These are phyloP conservation scores for Aurantiochytrium sp. DNA, from an alignment of 108 stramenopile species.

Conservation along the genomic window DNA sequence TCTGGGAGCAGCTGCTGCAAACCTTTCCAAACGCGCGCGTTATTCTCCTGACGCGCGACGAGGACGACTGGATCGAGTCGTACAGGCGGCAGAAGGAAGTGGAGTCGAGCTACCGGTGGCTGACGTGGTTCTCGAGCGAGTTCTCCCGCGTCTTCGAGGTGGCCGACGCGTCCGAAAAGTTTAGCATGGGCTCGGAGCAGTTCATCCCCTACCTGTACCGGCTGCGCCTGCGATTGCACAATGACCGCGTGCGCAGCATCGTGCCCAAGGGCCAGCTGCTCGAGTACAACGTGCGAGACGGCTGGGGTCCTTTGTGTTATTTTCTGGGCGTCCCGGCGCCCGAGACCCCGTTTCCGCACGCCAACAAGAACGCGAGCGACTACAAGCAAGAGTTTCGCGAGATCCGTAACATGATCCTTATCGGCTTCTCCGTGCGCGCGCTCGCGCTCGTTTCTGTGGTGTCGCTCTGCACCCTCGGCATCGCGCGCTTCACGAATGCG, in stretches of 20 bases:
- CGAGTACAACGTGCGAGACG: background rate
- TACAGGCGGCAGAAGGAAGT: background rate
- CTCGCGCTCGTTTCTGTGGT: background rate
- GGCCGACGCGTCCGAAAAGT: background rate
- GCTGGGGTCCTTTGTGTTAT: constrained; percentile 11
- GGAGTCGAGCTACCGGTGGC: background rate
- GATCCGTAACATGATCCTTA: background rate
- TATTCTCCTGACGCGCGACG: background rate
- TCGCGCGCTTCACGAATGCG: no score
- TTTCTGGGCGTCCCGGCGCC: background rate
- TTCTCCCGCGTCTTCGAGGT: background rate
- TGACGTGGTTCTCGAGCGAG: background rate
- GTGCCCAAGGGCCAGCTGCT: background rate
- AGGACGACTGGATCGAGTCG: background rate
- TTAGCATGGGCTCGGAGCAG: background rate
- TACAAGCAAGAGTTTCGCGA: background rate
- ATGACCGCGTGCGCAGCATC: background rate
- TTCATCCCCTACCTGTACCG: background rate
- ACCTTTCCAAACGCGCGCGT: background rate
- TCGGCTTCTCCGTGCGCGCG: background rate
- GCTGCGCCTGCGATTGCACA: background rate
- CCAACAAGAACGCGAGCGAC: background rate
- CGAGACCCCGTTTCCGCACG: background rate
- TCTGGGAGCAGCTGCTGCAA: background rate
- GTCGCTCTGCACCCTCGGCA: no score